Base-by-base conservation (phyloP, 2,329 filamentous ascomycete species). In the Fusarium mundagurra region DNA sequence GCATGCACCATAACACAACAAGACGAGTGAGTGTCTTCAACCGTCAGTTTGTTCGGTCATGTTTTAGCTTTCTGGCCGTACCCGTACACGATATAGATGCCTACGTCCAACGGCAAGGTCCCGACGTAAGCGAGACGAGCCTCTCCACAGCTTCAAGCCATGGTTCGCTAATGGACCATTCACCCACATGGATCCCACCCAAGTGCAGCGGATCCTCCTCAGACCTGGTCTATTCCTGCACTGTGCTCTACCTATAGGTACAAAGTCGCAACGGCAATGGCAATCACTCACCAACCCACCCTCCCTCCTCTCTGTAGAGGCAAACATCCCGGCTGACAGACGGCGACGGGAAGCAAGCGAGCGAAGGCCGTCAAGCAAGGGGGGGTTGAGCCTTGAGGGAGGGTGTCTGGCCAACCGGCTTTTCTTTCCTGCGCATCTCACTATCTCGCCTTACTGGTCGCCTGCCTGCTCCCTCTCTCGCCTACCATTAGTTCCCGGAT, bases 401-500 rank as follows among this genome's bases (percentile, higher is more conserved):
- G 41, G 64, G 61, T 70, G 47, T 59, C 74, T 68, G 67, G 69
- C 69, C 72, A 73, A 76, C 64, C 61, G 60, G 65, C 69, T 72
- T 61, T 58, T 63, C 61, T 77, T 69, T 59, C 55, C 55, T 67
- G 61, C 64, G 57, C 72, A 77, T 76, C 75, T 73, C 69, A 71
- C 71, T 75, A 76, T 73, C 75, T 76, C 73, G 69, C 72, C 75
- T 77, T 74, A 62, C 66, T 72, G 33, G 50, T 72, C 34, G 60
- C 63, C 45, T 65, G 66, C 54, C 31, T 34, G 24, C 33, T 59
- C 33, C 50, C 48, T 68, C 68, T 54, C 74, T 76, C 74, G 74
- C 69, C 75, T 77, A 71, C 75, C 58, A 76, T 76, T 77, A 77
- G 75, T 72, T 77, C 73, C 75, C 75, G 75, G 65, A 73, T 71